A percentile compares a stretch with the other conserved stretches of the same genome.
Evolutionary conservation across 352 stramenopile genomes (phyloP).

Genomic region (Phytophthora kernoviae): DNA sequence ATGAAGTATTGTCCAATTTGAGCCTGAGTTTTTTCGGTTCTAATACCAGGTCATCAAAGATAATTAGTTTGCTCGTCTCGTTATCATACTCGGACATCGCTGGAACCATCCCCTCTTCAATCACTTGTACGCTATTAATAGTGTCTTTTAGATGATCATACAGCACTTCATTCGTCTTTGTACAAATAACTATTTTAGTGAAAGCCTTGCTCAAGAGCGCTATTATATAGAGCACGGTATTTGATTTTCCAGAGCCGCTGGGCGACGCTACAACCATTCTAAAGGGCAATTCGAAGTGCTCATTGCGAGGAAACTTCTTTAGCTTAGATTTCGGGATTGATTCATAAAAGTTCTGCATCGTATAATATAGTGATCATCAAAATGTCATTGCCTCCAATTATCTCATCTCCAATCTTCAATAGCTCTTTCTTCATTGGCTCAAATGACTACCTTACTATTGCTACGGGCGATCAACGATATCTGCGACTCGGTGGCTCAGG

Average conservation of each 20-base stretch:
- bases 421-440: background rate
- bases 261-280: slow-evolving; percentile 1
- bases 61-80: too few relatives aligned
- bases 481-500: background rate
- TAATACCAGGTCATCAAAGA: slow-evolving; percentile 13
- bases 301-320: slow-evolving; percentile 16
- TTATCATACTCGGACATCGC: too few relatives aligned
- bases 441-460: too few relatives aligned
- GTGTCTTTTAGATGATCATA: slow-evolving; percentile 25
- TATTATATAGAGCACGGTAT: slow-evolving; percentile 16
- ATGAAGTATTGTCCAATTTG: slow-evolving; percentile 17
- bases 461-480: background rate
- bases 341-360: slow-evolving; percentile 23
- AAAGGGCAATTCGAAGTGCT: slow-evolving; percentile 19
- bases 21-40: slow-evolving; percentile 7
- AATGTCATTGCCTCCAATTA: slow-evolving; percentile 23
- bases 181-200: slow-evolving; percentile 18
- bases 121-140: too few relatives aligned
- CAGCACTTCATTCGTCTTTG: slow-evolving; percentile 16
- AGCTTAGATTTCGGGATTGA: slow-evolving; percentile 15
- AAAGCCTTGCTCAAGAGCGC: slow-evolving; percentile 20
- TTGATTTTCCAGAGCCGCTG: slow-evolving; percentile 15
- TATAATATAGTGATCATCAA: slow-evolving; percentile 16
- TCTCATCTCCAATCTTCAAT: background rate
- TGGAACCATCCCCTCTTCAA: too few relatives aligned